Percentiles rank a stretch among this genome's conserved stretches.
These are phyloP conservation scores for Salix caprea DNA, from an alignment of 345 rosid genomes.

Conservation along the genomic window DNA sequence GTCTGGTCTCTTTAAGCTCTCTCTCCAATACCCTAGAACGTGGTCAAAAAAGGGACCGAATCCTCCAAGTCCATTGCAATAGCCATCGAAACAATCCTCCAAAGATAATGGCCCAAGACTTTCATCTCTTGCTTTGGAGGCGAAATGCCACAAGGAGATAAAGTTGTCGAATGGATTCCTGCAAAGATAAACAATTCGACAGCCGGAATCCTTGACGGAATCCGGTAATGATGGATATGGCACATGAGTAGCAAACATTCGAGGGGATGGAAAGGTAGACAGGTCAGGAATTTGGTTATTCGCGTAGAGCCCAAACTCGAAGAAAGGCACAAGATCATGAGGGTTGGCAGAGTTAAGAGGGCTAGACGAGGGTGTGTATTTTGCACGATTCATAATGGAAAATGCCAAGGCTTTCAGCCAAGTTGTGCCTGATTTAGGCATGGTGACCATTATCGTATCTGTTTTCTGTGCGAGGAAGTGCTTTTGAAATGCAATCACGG, in stretches of 20 bases:
- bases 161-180: constrained; percentile 28
- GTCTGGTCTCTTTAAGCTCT: constrained; percentile 21
- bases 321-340: constrained; percentile 41
- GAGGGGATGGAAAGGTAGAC: constrained; percentile 1
- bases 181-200: constrained; percentile 15
- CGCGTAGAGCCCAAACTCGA: constrained; percentile 27
- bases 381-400: constrained; percentile 25
- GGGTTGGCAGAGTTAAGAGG: constrained; percentile 35
- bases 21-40: constrained; percentile 30
- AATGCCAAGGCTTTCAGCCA: constrained; percentile 42
- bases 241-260: constrained; percentile 22
- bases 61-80: constrained; percentile 22
- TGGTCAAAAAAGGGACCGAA: constrained; percentile 44
- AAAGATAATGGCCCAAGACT: constrained; percentile 3
- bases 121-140: constrained; percentile 11
- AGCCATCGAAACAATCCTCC: constrained; percentile 35
- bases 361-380: not conserved
- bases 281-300: constrained; percentile 9
- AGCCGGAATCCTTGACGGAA: constrained; percentile 7
- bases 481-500: constrained; percentile 37
- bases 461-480: constrained; percentile 27
- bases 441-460: constrained; percentile 30
- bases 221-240: constrained; percentile 10
- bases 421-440: constrained; percentile 46
- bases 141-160: constrained; percentile 23